Evolutionary conservation across 768 basidiomycete species (phyloP), one percentile per base, ranked within the genome.

Genomic region (Pilatotrama ljubarskyi): DNA sequence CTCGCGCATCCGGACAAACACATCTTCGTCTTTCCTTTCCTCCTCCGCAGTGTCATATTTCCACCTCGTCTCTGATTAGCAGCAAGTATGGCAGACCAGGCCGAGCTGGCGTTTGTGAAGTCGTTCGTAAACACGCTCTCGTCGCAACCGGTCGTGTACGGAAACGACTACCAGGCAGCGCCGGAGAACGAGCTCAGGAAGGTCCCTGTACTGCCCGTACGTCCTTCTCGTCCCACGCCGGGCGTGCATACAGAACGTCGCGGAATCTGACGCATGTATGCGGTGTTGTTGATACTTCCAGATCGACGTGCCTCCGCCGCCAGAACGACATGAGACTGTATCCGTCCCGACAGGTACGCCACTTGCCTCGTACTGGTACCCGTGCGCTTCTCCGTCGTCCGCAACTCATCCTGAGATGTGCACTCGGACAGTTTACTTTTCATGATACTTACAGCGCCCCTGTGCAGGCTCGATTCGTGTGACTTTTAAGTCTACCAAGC

Each of bases 401-500:
- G n/a, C n/a, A n/a, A n/a, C n/a, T n/a, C n/a, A n/a, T n/a, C n/a
- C n/a, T n/a, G n/a, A n/a, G n/a, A n/a, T n/a, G n/a, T n/a, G n/a
- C n/a, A n/a, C n/a, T 32, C 29, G 29, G 10, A 10, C n/a, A n/a
- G n/a, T 32, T 20, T 20, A 3, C 49, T 5, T 18, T 20, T 20
- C 29, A n/a, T 18, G 1, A 3, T 13, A 6, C 18, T 50, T 4
- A 36, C 17, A n/a, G 2, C n/a, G 32, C 32, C 17, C 24, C 29
- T n/a, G 2, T 38, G 32, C 50, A 65, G 75, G 80, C 51, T 73
- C 83, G 29, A 75, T 98, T 65, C 78, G 78, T 20, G 74, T 99
- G 65, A 89, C 85, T 51, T 85, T 99, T 82, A 98, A 97, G 75
- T 97, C 93, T 48, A 78, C 86, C 69, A 98, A 98, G 70, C 97